Evolutionary conservation across 176 grass and related monocot genomes (phyloP).

Genomic region (Carex littledalei): DNA sequence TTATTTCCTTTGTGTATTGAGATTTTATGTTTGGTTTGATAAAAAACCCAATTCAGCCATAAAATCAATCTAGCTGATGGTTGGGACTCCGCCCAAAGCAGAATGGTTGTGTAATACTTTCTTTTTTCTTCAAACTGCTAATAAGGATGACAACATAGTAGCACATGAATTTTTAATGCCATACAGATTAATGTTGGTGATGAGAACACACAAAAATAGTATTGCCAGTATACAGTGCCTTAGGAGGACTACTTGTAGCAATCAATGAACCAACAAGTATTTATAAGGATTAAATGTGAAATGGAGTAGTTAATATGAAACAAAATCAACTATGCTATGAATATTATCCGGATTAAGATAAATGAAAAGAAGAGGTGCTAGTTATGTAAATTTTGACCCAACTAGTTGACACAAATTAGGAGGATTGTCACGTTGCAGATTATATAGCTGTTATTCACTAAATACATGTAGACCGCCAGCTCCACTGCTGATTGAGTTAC

Average conservation of each 20-base stretch:
- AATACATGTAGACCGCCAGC: neutral
- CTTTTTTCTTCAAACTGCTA: neutral
- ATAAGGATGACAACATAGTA: neutral
- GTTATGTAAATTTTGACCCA: neutral
- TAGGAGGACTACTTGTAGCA: neutral
- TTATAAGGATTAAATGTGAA: neutral
- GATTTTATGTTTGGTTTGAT: neutral
- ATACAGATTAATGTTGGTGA: neutral
- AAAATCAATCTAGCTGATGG: neutral
- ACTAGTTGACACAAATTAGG: neutral
- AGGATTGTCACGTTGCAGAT: neutral
- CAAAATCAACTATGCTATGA: neutral
- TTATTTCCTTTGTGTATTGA: neutral
- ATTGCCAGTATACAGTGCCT: neutral
- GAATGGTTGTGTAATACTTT: neutral
- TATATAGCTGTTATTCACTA: neutral
- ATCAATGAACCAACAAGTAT: neutral
- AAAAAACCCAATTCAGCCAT: neutral
- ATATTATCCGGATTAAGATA: neutral
- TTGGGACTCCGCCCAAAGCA: neutral
- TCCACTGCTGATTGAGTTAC: neutral
- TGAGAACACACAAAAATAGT: neutral
- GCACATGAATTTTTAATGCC: neutral
- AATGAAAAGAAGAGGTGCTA: neutral
- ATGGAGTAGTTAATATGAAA: neutral